These are phyloP conservation scores for Emericellopsis atlantica DNA, from an alignment of 2,329 filamentous ascomycete species.

Conservation along the genomic window DNA sequence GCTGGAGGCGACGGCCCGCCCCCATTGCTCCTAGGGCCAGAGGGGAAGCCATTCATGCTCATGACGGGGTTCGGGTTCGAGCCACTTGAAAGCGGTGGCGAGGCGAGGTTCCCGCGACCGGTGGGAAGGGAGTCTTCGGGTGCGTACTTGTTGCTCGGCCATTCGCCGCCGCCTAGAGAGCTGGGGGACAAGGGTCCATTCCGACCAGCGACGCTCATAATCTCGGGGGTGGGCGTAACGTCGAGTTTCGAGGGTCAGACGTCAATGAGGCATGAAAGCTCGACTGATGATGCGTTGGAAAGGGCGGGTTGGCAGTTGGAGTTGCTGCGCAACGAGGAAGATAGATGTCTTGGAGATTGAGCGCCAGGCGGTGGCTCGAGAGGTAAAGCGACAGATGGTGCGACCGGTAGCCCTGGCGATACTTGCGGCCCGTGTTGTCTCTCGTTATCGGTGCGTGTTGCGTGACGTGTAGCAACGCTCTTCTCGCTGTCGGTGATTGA, in stretches of 20 bases:
- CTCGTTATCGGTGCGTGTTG: too few relatives aligned
- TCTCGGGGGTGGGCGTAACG: constrained; percentile 12
- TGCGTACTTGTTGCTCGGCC: constrained; percentile 61
- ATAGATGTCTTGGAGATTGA: background rate
- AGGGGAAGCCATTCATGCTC: constrained; percentile 48
- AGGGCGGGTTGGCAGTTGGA: background rate
- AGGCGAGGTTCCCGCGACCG: constrained; percentile 48
- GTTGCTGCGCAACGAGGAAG: background rate
- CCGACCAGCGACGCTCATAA: constrained; percentile 49
- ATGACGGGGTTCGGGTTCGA: constrained; percentile 36
- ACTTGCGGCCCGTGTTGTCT: too few relatives aligned
- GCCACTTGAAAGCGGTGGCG: constrained; percentile 57
- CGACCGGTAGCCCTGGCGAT: too few relatives aligned
- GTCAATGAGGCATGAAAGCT: background rate
- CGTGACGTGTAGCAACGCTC: too few relatives aligned
- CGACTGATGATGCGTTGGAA: background rate
- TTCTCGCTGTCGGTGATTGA: too few relatives aligned
- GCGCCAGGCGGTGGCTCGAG: background rate
- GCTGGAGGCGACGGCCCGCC: constrained; percentile 72
- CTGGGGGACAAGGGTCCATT: constrained; percentile 71
- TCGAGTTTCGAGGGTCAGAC: background rate
- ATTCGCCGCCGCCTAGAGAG: constrained; percentile 75
- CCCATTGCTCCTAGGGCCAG: constrained; percentile 42
- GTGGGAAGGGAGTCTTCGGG: constrained; percentile 34
- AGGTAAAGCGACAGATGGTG: background rate